These are phyloP conservation scores for Didymella lethalis DNA, from an alignment of 2,329 filamentous ascomycete genomes.

Conservation along the genomic window DNA sequence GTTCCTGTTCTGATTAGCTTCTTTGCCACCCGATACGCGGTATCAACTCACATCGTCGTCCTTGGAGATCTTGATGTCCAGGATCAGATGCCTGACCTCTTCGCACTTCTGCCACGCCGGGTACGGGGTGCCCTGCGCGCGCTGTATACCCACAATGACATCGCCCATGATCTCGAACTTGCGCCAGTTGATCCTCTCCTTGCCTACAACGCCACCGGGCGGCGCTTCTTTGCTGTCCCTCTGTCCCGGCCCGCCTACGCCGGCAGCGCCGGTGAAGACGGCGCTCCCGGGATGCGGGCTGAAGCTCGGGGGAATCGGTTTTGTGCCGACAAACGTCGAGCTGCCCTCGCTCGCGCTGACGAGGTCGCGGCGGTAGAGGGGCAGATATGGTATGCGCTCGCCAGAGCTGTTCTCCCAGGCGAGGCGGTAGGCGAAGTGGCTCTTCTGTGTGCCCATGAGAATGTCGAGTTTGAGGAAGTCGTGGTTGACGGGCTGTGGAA, in stretches of 20 bases:
- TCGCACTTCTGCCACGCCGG: slow-evolving; percentile 74
- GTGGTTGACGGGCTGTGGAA: slow-evolving; percentile 76
- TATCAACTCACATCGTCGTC: slow-evolving; percentile 82
- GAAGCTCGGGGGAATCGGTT: slow-evolving; percentile 38
- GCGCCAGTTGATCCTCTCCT: slow-evolving; percentile 89
- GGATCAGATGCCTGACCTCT: slow-evolving; percentile 73
- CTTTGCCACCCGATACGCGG: not conserved
- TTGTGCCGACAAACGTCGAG: slow-evolving; percentile 78
- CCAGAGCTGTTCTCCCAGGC: slow-evolving; percentile 95
- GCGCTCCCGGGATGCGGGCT: slow-evolving; percentile 47
- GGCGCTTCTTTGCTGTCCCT: slow-evolving; percentile 53
- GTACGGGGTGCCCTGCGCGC: slow-evolving; percentile 86
- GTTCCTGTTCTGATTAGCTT: slow-evolving; percentile 55
- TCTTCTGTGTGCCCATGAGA: slow-evolving; percentile 91
- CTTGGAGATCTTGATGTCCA: slow-evolving; percentile 81
- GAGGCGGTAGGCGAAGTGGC: slow-evolving; percentile 92
- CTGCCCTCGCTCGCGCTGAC: slow-evolving; percentile 94
- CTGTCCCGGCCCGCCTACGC: slow-evolving; percentile 22
- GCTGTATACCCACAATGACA: slow-evolving; percentile 87
- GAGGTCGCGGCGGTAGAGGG: slow-evolving; percentile 86
- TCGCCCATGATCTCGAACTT: slow-evolving; percentile 98
- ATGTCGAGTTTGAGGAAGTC: slow-evolving; percentile 88
- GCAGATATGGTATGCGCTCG: slow-evolving; percentile 92
- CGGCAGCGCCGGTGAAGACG: slow-evolving; percentile 42
- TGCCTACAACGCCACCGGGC: slow-evolving; percentile 46